Conservation (phyloP, 1,139 yeast species). For the Fermentozyma sake region DNA sequence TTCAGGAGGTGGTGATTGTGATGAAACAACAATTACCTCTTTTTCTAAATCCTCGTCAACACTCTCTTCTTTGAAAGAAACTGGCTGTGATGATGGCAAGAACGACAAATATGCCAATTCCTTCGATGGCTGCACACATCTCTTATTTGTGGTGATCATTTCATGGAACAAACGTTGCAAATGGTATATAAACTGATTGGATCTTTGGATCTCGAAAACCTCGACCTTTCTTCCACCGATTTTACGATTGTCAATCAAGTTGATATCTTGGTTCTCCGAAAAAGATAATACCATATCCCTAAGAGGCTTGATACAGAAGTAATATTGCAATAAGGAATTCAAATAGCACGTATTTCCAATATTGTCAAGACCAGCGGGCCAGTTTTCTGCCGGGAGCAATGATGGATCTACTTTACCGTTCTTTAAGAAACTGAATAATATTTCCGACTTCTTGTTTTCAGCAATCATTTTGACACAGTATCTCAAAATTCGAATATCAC, state of each 20-base stretch:
- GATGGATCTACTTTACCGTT: conserved; percentile 61
- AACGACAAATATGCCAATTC: conserved; percentile 88
- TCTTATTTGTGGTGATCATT: conserved; percentile 56
- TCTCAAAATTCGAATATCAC: conserved; percentile 47
- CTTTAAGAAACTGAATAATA: conserved; percentile 48
- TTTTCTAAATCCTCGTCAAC: conserved; percentile 2
- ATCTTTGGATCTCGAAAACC: conserved; percentile 66
- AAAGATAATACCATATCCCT: conserved; percentile 63
- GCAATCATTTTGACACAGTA: conserved; percentile 49
- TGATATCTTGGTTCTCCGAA: conserved; percentile 26
- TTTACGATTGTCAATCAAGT: conserved; percentile 35
- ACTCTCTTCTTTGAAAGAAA: conserved; percentile 40
- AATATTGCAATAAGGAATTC: conserved; percentile 84
- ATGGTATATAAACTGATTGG: conserved; percentile 75
- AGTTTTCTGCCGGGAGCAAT: conserved; percentile 56
- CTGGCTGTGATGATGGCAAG: conserved; percentile 67
- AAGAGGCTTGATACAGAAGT: conserved; percentile 79
- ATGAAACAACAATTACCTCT: conserved; percentile 9
- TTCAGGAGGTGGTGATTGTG: conserved; percentile 10
- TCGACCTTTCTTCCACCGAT: conserved; percentile 87
- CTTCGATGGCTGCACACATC: conserved; percentile 76
- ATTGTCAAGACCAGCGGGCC: conserved; percentile 91
- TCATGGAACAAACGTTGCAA: conserved; percentile 64
- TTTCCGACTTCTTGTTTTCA: conserved; percentile 43
- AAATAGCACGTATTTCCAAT: conserved; percentile 95